Conservation (phyloP, 495 filamentous ascomycete species). For the Penicillium paradoxum region DNA sequence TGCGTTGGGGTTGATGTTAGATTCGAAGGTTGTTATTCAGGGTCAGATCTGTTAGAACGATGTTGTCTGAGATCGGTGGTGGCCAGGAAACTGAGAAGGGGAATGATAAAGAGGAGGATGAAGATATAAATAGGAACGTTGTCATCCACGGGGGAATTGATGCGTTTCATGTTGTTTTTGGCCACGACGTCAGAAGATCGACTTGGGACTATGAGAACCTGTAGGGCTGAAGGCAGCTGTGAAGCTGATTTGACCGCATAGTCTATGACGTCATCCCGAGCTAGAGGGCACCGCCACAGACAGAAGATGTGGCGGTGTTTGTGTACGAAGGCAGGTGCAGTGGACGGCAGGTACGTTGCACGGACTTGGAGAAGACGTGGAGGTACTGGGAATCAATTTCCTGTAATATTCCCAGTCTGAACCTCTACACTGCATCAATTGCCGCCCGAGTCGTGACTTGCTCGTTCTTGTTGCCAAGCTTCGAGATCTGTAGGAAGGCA, state of each 20-base stretch:
- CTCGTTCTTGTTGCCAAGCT: constrained; percentile 98
- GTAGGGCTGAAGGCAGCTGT: constrained; percentile 6
- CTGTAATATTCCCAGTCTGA: not conserved
- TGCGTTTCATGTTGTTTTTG: constrained; percentile 27
- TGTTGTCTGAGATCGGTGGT: constrained; percentile 21
- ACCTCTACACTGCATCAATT: constrained; percentile 75
- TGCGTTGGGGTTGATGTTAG: not conserved
- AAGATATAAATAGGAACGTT: constrained; percentile 33
- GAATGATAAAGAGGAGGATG: constrained; percentile 25
- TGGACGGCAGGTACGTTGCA: not conserved
- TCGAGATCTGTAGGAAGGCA: constrained; percentile 93
- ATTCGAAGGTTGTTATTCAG: not conserved
- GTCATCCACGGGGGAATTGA: constrained; percentile 24
- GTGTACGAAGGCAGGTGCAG: not conserved
- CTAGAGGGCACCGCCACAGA: not conserved
- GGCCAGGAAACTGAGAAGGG: constrained; percentile 29
- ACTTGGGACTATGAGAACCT: constrained; percentile 6
- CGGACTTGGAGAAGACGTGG: not conserved
- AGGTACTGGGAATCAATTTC: constrained; percentile 9
- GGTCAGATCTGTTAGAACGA: not conserved
- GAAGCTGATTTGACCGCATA: not conserved
- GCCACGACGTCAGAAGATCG: constrained; percentile 15
- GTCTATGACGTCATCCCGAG: constrained; percentile 1
- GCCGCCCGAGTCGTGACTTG: constrained; percentile 82
- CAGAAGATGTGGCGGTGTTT: not conserved